Base-by-base conservation (phyloP, 371 early-diverging fungal species). In the Apophysomyces sp. region DNA sequence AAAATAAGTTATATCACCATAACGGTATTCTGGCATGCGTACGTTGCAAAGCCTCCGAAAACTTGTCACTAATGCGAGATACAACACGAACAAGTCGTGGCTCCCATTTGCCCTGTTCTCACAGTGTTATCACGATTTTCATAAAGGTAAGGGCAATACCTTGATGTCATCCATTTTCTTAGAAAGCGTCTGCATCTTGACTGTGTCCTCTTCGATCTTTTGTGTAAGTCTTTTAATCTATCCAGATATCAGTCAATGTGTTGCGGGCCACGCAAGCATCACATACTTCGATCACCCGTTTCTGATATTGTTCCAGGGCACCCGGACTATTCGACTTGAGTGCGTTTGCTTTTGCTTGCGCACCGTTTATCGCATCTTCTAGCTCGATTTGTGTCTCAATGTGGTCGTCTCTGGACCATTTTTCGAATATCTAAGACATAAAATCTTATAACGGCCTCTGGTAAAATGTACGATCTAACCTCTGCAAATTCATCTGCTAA, bases 1-100 rank as follows among this genome's bases (percentile, higher is more conserved):
- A 49, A 9, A 30, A 24, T 4, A 41, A 13, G 40, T 2, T 7
- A 18, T n/a, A 8, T 24, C 11, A 60, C 21, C 37, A n/a, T n/a
- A n/a, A n/a, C n/a, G n/a, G n/a, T 11, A 37, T n/a, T 3, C n/a
- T 37, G 11, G 18, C 4, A 0, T 8, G 29, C 61, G 78, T 74
- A 78, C 78, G 74, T 52, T 87, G 78, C 67, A 98, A 91, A n/a
- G 93, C 86, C 7, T 65, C 76, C 8, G 88, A 80, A 66, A 96
- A 97, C 21, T 83, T 81, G 11, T 66, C 74, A 60, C 89, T 87
- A 55, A 97, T 92, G 27, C 67, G 55, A 0, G 28, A 59, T 4
- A 95, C 82, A 4, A 96, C 64, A 0, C 61, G 64, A 2, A 61
- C 63, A 40, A 98, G 72, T 29, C 82, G 77, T 8, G 84, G 78